Evolutionary conservation across 2,329 filamentous ascomycete genomes (phyloP), one percentile per base, ranked within the genome.

Genomic region (Apiospora malaysiana): DNA sequence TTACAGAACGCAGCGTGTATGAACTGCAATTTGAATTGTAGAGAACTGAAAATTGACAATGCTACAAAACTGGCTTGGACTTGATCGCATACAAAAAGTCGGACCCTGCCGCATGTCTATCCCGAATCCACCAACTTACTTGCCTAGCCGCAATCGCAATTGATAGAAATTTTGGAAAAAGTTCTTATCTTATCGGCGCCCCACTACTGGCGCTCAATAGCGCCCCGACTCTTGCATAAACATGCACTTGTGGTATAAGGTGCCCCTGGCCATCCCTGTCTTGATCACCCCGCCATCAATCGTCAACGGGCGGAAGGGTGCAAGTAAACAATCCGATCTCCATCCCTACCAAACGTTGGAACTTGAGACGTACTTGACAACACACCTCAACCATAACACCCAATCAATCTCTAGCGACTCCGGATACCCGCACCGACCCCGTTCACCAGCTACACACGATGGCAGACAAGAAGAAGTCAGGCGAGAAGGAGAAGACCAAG

Each of bases 401-500:
- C 65, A 46, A 18, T 40, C 56, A 40, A 40, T 47, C 56, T 40
- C 32, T 63, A n/a, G 56, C 56, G 56, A 46, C n/a, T 18, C 12
- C 40, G 40, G 40, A 67, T 46, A 67, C 25, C 65, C 40, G 40
- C 42, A 67, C 65, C 40, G 43, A 46, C 40, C 51, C 51, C 51
- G 21, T 59, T 21, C 40, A 42, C 4, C n/a, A 42, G 9, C 16
- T 46, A 23, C 74, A 74, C 49, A 23, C 27, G 3, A 80, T 80
- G 78, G 71, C 77, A 23, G 72, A 78, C 12, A 66, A 73, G 12
- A 69, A 74, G 49, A 59, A 73, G 69, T 68, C 74, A 37, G 56
- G 73, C 68, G 83, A 86, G 68, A 90, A 90, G 81, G 89, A 91
- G 78, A 94, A 94, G 78, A 93, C 94, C 76, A 97, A 98, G 83